A percentile compares a stretch with the other conserved stretches of the same genome.
phyloP scores from a whole-genome alignment of 345 rosid species.

The Eucalyptus albens region DNA sequence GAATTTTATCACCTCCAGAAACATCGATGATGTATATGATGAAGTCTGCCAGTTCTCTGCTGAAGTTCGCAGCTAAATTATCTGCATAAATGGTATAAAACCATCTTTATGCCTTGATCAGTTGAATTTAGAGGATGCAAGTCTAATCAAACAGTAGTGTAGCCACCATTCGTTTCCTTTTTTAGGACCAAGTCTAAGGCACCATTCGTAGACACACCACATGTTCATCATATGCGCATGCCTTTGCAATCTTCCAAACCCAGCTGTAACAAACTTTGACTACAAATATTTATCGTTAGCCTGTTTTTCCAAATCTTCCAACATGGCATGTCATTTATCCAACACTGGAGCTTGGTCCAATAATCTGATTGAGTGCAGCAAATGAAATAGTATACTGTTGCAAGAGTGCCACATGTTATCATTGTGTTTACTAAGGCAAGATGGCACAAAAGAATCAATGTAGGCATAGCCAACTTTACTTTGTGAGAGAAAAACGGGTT shows the following conservation, averaged over 20 bases:
- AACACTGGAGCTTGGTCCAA: not conserved
- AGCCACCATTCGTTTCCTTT: not conserved
- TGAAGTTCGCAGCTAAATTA: slow-evolving; percentile 94
- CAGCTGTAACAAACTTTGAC: not conserved
- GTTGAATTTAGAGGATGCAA: not conserved
- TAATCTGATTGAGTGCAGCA: not conserved
- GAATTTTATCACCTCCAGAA: slow-evolving; percentile 90
- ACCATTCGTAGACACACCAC: not conserved
- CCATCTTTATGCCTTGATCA: not conserved
- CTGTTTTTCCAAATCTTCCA: not conserved
- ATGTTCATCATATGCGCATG: not conserved
- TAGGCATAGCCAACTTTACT: not conserved
- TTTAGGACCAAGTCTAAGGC: not conserved
- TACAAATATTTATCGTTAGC: not conserved
- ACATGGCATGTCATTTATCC: not conserved
- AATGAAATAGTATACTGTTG: not conserved
- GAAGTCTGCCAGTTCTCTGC: slow-evolving; percentile 91
- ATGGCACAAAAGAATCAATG: not conserved
- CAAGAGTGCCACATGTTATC: not conserved
- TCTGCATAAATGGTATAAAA: slow-evolving; percentile 26
- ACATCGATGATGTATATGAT: slow-evolving; percentile 94
- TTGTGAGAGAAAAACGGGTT: not conserved
- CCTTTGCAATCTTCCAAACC: not conserved
- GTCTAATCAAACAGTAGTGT: not conserved
- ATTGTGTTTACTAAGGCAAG: not conserved